These are phyloP conservation scores for Arachis stenosperma DNA, from an alignment of 306 rosid genomes.

Conservation along the genomic window DNA sequence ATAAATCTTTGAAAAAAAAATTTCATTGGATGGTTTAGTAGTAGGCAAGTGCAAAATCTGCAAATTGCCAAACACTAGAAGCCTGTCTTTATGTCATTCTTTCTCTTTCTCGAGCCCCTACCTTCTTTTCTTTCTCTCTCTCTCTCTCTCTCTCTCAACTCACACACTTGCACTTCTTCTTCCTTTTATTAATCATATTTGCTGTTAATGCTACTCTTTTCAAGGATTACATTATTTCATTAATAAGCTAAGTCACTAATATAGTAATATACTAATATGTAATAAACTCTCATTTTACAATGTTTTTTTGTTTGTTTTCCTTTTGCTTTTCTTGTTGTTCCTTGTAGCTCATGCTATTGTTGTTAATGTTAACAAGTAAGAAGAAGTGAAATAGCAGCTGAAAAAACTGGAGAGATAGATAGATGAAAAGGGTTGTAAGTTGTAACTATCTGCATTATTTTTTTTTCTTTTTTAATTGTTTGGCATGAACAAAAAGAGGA, in stretches of 20 bases:
- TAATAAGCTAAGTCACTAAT: slow-evolving; percentile 29
- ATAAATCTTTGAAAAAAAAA: too few species aligned
- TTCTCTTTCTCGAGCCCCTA: slow-evolving; percentile 96
- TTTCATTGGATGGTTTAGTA: neutral
- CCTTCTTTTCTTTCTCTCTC: slow-evolving; percentile 53
- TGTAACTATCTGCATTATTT: slow-evolving; percentile 34
- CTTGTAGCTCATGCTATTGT: neutral
- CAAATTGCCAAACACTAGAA: slow-evolving; percentile 53
- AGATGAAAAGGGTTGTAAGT: slow-evolving; percentile 39
- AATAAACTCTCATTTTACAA: slow-evolving; percentile 19
- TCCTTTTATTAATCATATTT: neutral
- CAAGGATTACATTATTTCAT: neutral
- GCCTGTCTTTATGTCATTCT: slow-evolving; percentile 40
- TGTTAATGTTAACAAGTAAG: neutral
- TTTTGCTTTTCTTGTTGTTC: neutral
- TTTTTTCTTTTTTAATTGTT: neutral
- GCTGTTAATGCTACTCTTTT: slow-evolving; percentile 34
- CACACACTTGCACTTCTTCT: slow-evolving; percentile 4
- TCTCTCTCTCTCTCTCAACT: slow-evolving; percentile 38
- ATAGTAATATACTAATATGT: neutral
- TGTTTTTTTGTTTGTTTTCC: neutral
- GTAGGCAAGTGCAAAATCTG: slow-evolving; percentile 39
- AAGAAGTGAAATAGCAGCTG: too few species aligned
- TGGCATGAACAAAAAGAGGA: slow-evolving; percentile 26
- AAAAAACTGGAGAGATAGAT: neutral